Conservation (phyloP, 257 asterid genomes). For the Solanum chiquidenum region DNA sequence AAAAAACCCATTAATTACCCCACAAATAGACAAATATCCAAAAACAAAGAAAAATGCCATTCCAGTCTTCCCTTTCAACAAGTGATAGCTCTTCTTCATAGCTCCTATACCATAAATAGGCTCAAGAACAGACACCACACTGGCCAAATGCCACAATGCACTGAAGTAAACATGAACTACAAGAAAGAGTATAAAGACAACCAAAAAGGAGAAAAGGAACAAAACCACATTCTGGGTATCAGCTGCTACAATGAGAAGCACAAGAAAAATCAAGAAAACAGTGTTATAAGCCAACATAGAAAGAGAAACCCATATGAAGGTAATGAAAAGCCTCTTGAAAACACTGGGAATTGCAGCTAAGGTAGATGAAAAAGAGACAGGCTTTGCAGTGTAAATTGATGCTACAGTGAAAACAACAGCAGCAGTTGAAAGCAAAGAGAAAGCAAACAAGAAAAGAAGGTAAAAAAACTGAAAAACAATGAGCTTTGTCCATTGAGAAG, state of each 20-base stretch:
- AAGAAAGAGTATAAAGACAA: constrained; percentile 49
- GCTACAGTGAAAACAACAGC: constrained; percentile 95
- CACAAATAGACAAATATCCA: constrained; percentile 53
- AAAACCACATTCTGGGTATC: constrained; percentile 46
- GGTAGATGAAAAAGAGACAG: constrained; percentile 65
- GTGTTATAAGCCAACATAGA: constrained; percentile 52
- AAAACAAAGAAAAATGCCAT: constrained; percentile 61
- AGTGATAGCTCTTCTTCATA: constrained; percentile 65
- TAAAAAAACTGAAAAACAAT: constrained; percentile 64
- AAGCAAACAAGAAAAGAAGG: constrained; percentile 72
- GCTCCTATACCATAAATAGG: constrained; percentile 62
- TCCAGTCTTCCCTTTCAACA: constrained; percentile 49
- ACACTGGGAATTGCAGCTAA: constrained; percentile 76
- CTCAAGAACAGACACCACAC: constrained; percentile 85
- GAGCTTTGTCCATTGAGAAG: constrained; percentile 75
- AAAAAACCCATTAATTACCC: constrained; percentile 49
- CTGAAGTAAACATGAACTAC: constrained; percentile 80
- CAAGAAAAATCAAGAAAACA: constrained; percentile 50
- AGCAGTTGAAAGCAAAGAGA: constrained; percentile 83
- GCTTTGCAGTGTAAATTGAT: constrained; percentile 74
- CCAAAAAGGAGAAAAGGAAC: constrained; percentile 42
- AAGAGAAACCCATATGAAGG: constrained; percentile 72
- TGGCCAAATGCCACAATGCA: constrained; percentile 92
- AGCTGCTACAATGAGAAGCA: constrained; percentile 53
- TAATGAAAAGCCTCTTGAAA: constrained; percentile 62